Evolutionary conservation across 1,284 basidiomycete species (phyloP).

Genomic region (Cryptococcus sp.): DNA sequence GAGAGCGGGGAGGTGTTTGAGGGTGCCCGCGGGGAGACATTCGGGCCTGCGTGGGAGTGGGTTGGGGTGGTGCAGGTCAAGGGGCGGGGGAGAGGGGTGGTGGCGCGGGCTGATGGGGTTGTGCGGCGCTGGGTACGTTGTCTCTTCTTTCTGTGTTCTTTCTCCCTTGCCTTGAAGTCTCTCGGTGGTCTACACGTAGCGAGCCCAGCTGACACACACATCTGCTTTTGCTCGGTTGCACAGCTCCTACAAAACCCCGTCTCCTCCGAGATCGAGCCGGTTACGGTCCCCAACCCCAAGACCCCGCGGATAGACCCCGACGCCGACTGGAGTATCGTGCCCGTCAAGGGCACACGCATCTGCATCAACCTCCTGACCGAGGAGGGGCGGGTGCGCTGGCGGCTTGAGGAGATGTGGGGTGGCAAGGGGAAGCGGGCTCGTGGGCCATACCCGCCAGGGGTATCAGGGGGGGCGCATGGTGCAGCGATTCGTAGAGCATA

Average conservation of each 20-base stretch:
- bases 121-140: constrained; percentile 32
- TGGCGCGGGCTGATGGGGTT: constrained; percentile 29
- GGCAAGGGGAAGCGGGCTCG: not conserved
- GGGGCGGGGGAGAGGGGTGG: constrained; percentile 30
- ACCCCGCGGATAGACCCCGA: constrained; percentile 20
- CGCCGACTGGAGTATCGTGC: constrained; percentile 33
- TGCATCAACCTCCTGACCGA: constrained; percentile 33
- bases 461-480: no score
- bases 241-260: constrained; percentile 18
- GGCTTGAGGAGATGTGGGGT: constrained; percentile 27
- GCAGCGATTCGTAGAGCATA: no score
- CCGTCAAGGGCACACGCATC: constrained; percentile 15
- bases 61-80: constrained; percentile 25
- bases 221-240: no score
- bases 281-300: constrained; percentile 10
- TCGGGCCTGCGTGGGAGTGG: constrained; percentile 29
- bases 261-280: not conserved
- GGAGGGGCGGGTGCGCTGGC: constrained; percentile 28
- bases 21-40: constrained; percentile 3
- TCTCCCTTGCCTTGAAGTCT: no score
- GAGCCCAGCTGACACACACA: not conserved
- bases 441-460: no score
- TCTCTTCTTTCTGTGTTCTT: not conserved
- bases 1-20: not conserved
- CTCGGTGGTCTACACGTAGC: no score